Base-by-base conservation (phyloP, 495 filamentous ascomycete species). In the Xylaria intraflava region DNA sequence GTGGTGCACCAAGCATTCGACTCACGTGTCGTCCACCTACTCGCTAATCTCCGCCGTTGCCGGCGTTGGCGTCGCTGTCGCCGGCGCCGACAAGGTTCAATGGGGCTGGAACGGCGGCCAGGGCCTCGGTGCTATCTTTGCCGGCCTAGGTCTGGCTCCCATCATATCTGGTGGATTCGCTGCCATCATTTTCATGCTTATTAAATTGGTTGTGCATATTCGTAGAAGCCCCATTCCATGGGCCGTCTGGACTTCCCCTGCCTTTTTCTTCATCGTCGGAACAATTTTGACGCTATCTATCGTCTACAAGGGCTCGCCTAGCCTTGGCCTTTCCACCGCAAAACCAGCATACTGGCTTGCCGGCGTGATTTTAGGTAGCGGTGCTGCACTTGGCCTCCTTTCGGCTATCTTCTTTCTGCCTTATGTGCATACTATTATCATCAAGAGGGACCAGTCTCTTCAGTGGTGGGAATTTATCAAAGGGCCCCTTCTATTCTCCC, bases 1-100 rank as follows among this genome's bases (percentile, higher is more conserved):
- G 80, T 82, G 79, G 81, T 83, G 79, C 53, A 85, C 80, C 4
- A 66, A 70, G 14, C 70, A 83, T 68, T 81, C 77, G 4, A 76
- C 78, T 44, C 78, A 81, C 69, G 81, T 84, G 51, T 84, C 81
- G 1, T 81, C 80, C 3, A 85, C 81, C 30, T 83, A 85, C 69
- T 83, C 81, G 2, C 75, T 83, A 44, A 75, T 85, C 56, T 82
- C 80, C 6, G 78, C 80, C 39, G 75, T 83, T 11, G 81, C 81
- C 40, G 79, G 81, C 62, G 80, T 83, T 23, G 80, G 80, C 62
- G 77, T 83, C 55, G 81, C 80, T 19, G 80, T 78, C 41, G 80
- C 72, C 46, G 81, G 80, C 48, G 79, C 76, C 23, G 62, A 58
- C 3, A 33, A 78, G 40, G 81, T 84, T 5, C 66, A 83, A 39